Evolutionary conservation across 2,329 filamentous ascomycete genomes (phyloP).

Genomic region (Ophiocordyceps robertsii): DNA sequence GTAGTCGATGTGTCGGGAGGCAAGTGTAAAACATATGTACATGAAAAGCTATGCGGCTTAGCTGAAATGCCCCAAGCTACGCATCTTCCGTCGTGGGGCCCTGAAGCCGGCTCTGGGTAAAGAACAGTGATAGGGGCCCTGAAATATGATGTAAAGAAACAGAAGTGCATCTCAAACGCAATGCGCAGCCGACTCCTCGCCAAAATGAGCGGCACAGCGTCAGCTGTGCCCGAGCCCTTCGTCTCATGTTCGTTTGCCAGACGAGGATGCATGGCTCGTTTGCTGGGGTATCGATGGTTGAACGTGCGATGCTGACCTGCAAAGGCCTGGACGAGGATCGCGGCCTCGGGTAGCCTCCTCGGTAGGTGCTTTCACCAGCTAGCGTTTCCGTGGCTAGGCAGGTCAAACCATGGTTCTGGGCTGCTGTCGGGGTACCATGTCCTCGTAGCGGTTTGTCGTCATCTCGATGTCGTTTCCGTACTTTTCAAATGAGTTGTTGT

Average conservation of each 20-base stretch:
- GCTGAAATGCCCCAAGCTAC: constrained; percentile 3
- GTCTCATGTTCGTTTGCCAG: too few species aligned
- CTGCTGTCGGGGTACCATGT: constrained; percentile 38
- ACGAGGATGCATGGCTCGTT: too few species aligned
- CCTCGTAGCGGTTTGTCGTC: constrained; percentile 41
- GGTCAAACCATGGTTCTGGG: constrained; percentile 30
- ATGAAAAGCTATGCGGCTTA: constrained; percentile 16
- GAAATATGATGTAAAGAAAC: background rate
- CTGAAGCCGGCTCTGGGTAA: background rate
- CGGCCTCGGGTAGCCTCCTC: too few species aligned
- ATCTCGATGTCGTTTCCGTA: constrained; percentile 32
- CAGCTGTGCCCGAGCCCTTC: background rate
- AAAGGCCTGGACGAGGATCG: too few species aligned
- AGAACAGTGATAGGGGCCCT: background rate
- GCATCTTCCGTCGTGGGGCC: background rate
- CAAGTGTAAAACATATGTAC: constrained; percentile 16
- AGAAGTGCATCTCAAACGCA: background rate
- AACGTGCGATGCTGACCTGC: too few species aligned
- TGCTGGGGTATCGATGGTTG: too few species aligned
- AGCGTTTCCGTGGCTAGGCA: too few species aligned
- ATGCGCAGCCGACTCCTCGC: too few species aligned
- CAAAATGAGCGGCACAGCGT: background rate
- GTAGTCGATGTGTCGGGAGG: background rate
- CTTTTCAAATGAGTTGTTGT: constrained; percentile 22
- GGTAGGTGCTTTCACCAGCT: too few species aligned